Base-by-base conservation (phyloP, 1,284 basidiomycete genomes). In the Irpex lacteus region DNA sequence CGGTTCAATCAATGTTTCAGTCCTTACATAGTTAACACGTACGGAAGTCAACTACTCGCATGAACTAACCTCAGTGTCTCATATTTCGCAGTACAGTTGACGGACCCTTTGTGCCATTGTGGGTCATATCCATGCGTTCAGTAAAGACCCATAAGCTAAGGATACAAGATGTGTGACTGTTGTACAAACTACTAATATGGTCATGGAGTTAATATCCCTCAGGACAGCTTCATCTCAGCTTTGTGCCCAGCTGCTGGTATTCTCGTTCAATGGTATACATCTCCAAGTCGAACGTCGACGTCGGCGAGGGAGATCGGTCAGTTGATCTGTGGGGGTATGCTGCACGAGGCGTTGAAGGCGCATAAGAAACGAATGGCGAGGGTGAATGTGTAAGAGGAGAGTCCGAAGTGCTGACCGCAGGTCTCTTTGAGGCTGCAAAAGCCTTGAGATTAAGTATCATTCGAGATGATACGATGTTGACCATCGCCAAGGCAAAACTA, bases 401-500 rank as follows among this genome's bases (percentile, higher is more conserved):
- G 19, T 59, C 56, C 54, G 47, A 32, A 32, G 59, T 36, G 19
- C n/a, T 50, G 26, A 52, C 36, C 40, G 32, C 52, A 15, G 21
- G 59, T 19, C 52, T 52, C 21, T 66, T 68, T 18, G 69, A 67
- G 3, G 69, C 71, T 15, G 70, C 68, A 65, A 69, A 75, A 1
- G 69, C 61, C 61, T 74, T 74, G 37, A 75, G 70, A 61, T 75
- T 75, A 34, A 75, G 66, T 21, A 74, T 67, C 40, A 75, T 70
- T 18, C 73, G 67, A 1, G 73, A 70, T 1, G 71, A 70, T 19
- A 72, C 71, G 56, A 74, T 62, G 66, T 75, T 75, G 54, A 75
- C 73, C 68, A 74, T 70, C 2, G 74, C 73, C 37, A 75, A 67
- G 7, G 73, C 70, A 63, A 74, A 74, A 63, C 74, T 75, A 58